phyloP scores from a whole-genome alignment of 345 rosid species.

The Brassica juncea region DNA sequence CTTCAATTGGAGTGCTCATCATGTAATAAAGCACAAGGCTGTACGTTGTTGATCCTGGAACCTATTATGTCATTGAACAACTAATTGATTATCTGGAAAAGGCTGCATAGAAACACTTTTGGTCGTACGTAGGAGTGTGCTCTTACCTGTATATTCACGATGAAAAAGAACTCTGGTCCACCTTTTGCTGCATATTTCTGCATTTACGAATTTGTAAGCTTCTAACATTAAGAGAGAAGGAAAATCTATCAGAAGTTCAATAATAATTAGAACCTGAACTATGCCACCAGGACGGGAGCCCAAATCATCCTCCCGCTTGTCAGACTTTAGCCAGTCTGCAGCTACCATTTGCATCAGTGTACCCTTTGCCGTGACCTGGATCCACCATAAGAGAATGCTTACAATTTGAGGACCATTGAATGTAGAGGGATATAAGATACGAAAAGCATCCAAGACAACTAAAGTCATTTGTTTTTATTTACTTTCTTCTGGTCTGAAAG shows the following conservation, averaged over 20 bases:
- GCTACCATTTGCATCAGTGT: slow-evolving; percentile 93
- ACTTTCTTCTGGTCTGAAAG: slow-evolving; percentile 84
- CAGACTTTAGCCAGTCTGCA: slow-evolving; percentile 92
- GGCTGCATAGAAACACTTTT: not conserved
- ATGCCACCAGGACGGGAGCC: slow-evolving; percentile 86
- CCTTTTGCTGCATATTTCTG: slow-evolving; percentile 94
- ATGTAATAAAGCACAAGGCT: slow-evolving; percentile 83
- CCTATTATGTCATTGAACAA: slow-evolving; percentile 47
- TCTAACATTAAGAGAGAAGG: not conserved
- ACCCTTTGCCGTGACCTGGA: slow-evolving; percentile 83
- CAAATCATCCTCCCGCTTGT: slow-evolving; percentile 90
- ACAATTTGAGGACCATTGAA: not conserved
- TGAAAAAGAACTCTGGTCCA: slow-evolving; percentile 88
- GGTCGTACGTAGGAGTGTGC: not conserved
- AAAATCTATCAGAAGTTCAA: slow-evolving; percentile 8
- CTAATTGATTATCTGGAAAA: slow-evolving; percentile 9
- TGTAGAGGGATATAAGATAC: not conserved
- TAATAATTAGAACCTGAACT: slow-evolving; percentile 56
- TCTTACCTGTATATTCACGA: slow-evolving; percentile 81
- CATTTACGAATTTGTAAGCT: slow-evolving; percentile 30
- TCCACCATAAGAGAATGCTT: slow-evolving; percentile 28
- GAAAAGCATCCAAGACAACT: not conserved
- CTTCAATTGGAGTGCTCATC: slow-evolving; percentile 82
- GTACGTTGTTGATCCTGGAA: slow-evolving; percentile 87
- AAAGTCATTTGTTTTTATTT: slow-evolving; percentile 10